Conservation (phyloP, 1,139 yeast genomes). For the Pichia sorboxylosa region DNA sequence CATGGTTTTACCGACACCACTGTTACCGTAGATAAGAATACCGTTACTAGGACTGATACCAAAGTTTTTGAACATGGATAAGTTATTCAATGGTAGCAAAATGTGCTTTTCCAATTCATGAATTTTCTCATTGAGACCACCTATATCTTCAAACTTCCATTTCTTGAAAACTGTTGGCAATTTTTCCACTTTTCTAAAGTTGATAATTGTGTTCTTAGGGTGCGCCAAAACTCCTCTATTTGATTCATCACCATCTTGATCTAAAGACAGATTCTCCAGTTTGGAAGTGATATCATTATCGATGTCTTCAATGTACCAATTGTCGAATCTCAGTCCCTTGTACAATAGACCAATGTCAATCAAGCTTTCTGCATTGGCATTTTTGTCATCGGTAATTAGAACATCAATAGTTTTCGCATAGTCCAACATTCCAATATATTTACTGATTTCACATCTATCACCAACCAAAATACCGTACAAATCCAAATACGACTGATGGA, state of each 20-base stretch:
- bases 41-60: conserved; percentile 92
- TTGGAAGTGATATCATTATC: conserved; percentile 19
- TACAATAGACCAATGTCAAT: conserved; percentile 19
- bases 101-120: conserved; percentile 52
- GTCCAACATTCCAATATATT: conserved; percentile 36
- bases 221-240: conserved; percentile 13
- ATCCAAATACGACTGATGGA: conserved; percentile 39
- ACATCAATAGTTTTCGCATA: conserved; percentile 17
- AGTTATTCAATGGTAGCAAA: conserved; percentile 70
- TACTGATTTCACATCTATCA: conserved; percentile 48
- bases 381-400: background rate
- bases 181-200: conserved; percentile 29
- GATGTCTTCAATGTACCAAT: conserved; percentile 17
- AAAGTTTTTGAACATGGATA: conserved; percentile 66
- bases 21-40: conserved; percentile 82
- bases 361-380: conserved; percentile 14
- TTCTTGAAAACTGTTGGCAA: conserved; percentile 28
- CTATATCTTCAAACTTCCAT: conserved; percentile 32
- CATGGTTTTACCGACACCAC: conserved; percentile 97
- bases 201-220: conserved; percentile 17
- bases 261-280: conserved; percentile 23
- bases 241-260: conserved; percentile 16
- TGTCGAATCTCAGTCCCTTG: conserved; percentile 12
- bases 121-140: conserved; percentile 67
- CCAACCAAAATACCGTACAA: conserved; percentile 58